These are phyloP conservation scores for Neurospora sp. DNA, from an alignment of 495 filamentous ascomycete genomes.

Conservation along the genomic window DNA sequence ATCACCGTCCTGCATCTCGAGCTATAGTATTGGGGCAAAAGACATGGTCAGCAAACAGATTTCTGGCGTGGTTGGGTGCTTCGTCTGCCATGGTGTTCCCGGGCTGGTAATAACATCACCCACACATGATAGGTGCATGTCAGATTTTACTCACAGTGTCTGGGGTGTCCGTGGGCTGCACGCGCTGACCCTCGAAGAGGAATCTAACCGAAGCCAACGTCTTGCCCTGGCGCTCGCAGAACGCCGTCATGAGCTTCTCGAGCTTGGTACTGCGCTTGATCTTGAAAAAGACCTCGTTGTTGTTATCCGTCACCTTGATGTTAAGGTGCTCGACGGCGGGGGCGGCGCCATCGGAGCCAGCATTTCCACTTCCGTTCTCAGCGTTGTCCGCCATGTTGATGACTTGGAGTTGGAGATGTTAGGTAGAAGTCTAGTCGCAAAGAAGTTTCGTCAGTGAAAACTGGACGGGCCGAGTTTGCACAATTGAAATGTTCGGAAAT, in stretches of 20 bases:
- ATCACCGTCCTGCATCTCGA: constrained; percentile 96
- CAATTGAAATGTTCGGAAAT: not conserved
- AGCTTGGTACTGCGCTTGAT: constrained; percentile 95
- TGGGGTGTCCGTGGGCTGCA: constrained; percentile 80
- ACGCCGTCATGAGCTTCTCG: constrained; percentile 98
- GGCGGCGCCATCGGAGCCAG: constrained; percentile 24
- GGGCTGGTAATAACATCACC: not conserved
- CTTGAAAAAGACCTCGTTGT: constrained; percentile 99
- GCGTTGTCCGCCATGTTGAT: constrained; percentile 43
- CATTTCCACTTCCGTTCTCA: constrained; percentile 46
- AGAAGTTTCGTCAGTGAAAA: not conserved
- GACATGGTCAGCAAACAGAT: constrained; percentile 3
- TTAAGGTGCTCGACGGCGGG: constrained; percentile 74
- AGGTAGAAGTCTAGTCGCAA: not conserved
- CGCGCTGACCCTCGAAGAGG: constrained; percentile 87
- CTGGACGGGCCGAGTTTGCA: not conserved
- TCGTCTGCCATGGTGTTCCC: not conserved
- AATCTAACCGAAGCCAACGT: constrained; percentile 75
- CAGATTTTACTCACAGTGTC: constrained; percentile 61
- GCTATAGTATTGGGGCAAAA: constrained; percentile 35
- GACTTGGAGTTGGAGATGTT: not conserved
- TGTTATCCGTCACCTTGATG: constrained; percentile 99
- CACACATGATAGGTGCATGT: not conserved
- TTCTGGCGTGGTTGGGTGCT: not conserved
- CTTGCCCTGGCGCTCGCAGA: constrained; percentile 96